phyloP scores from a whole-genome alignment of 352 stramenopile genomes.

The Pythium diclinum region DNA sequence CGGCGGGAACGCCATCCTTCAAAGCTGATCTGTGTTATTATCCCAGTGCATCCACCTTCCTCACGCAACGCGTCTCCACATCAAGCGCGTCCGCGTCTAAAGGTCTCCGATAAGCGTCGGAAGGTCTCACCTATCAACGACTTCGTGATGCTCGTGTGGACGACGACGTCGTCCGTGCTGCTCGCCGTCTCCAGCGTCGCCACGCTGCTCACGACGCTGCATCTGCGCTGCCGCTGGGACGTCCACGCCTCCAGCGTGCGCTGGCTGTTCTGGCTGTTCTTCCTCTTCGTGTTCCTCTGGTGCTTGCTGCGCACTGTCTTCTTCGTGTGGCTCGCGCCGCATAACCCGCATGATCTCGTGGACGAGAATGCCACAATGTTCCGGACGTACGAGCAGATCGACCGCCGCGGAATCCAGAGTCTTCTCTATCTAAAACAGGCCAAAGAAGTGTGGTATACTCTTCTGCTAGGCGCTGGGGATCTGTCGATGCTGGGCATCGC shows the following conservation, averaged over 20 bases:
- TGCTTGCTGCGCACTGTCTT: conserved; percentile 38
- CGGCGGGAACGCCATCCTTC: too few species aligned
- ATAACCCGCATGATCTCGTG: neutral
- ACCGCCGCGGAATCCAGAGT: conserved; percentile 50
- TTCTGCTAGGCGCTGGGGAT: conserved; percentile 26
- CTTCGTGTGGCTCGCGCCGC: conserved; percentile 31
- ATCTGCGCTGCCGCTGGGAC: conserved; percentile 24
- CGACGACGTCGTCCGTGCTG: conserved; percentile 2
- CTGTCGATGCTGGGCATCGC: conserved; percentile 46
- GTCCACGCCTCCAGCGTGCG: conserved; percentile 38
- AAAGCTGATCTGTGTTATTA: too few species aligned
- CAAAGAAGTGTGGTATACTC: neutral
- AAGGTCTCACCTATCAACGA: too few species aligned
- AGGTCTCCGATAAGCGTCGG: too few species aligned
- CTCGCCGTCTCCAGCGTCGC: conserved; percentile 13
- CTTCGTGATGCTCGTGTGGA: conserved; percentile 13
- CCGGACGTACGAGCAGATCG: conserved; percentile 26
- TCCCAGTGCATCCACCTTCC: too few species aligned
- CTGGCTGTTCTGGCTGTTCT: conserved; percentile 64
- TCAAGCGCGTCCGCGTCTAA: too few species aligned
- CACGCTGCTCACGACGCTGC: conserved; percentile 20
- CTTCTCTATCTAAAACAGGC: conserved; percentile 25
- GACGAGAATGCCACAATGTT: neutral
- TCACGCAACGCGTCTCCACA: too few species aligned
- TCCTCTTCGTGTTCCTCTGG: conserved; percentile 46